Evolutionary conservation across 2,329 filamentous ascomycete genomes (phyloP).

Genomic region (Zasmidium cellare): DNA sequence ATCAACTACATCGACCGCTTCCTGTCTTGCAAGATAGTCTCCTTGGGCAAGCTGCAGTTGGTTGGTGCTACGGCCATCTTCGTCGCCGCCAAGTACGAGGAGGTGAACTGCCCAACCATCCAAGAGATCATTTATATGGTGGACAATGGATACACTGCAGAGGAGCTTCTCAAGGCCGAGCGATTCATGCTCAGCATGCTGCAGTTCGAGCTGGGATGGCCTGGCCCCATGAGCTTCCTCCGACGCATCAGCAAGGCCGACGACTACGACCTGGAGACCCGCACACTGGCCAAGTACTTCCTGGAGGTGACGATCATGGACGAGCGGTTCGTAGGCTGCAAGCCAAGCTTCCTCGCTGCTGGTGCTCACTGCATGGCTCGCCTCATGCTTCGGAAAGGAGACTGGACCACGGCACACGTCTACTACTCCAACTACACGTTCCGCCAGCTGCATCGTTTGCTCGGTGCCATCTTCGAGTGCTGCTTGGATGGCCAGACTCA

Average conservation of each 20-base stretch:
- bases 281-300: constrained; percentile 96
- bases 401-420: constrained; percentile 81
- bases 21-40: constrained; percentile 90
- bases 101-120: constrained; percentile 95
- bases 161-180: constrained; percentile 96
- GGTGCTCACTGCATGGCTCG: constrained; percentile 90
- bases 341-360: constrained; percentile 86
- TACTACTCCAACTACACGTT: constrained; percentile 95
- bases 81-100: constrained; percentile 95
- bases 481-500: constrained; percentile 79
- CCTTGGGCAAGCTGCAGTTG: constrained; percentile 89
- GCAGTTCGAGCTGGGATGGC: constrained; percentile 92
- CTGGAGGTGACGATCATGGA: constrained; percentile 97
- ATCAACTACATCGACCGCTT: constrained; percentile 99
- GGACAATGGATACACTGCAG: constrained; percentile 80
- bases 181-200: constrained; percentile 98
- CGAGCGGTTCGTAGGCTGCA: constrained; percentile 89
- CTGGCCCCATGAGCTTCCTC: constrained; percentile 98
- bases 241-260: constrained; percentile 97
- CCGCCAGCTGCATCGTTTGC: constrained; percentile 73
- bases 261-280: constrained; percentile 92
- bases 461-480: constrained; percentile 81
- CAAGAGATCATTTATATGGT: constrained; percentile 99
- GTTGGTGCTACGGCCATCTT: constrained; percentile 95
- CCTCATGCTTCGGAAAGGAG: constrained; percentile 83